These are phyloP conservation scores for Kluyveromyces wickerhamii DNA, from an alignment of 805 yeast genomes.

Conservation along the genomic window DNA sequence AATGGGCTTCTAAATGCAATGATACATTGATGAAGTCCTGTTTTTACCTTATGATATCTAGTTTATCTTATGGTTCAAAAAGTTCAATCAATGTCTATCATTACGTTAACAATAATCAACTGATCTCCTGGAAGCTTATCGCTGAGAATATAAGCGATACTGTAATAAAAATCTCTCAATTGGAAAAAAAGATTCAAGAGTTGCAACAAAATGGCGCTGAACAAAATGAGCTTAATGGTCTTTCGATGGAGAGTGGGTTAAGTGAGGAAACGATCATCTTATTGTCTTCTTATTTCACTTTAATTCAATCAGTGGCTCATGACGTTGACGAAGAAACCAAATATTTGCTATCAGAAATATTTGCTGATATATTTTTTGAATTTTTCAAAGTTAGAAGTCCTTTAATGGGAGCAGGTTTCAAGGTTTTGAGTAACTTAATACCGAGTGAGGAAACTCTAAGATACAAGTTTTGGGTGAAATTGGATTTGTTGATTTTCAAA, in stretches of 20 bases:
- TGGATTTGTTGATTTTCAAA: constrained; percentile 64
- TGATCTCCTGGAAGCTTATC: constrained; percentile 49
- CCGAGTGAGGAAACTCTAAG: constrained; percentile 37
- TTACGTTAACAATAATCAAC: constrained; percentile 35
- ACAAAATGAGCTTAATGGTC: constrained; percentile 20
- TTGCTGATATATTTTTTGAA: constrained; percentile 35
- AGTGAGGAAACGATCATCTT: constrained; percentile 76
- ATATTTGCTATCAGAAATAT: constrained; percentile 15
- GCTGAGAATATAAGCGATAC: constrained; percentile 48
- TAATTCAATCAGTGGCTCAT: constrained; percentile 47
- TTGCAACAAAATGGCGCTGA: constrained; percentile 19
- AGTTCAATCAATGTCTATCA: constrained; percentile 46
- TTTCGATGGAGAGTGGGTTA: constrained; percentile 45
- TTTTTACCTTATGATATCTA: constrained; percentile 69
- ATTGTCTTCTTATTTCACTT: constrained; percentile 62
- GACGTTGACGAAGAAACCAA: constrained; percentile 23
- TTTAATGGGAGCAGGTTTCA: constrained; percentile 46
- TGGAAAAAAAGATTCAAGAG: constrained; percentile 23
- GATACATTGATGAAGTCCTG: constrained; percentile 78
- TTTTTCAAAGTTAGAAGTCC: constrained; percentile 41
- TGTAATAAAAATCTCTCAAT: constrained; percentile 34
- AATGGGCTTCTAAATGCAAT: constrained; percentile 81
- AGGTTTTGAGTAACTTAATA: constrained; percentile 51
- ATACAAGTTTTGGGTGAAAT: constrained; percentile 51
- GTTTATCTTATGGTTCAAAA: constrained; percentile 55